Evolutionary conservation across 805 yeast genomes (phyloP), one percentile per base, ranked within the genome.

Genomic region (Kuraishia borneana): DNA sequence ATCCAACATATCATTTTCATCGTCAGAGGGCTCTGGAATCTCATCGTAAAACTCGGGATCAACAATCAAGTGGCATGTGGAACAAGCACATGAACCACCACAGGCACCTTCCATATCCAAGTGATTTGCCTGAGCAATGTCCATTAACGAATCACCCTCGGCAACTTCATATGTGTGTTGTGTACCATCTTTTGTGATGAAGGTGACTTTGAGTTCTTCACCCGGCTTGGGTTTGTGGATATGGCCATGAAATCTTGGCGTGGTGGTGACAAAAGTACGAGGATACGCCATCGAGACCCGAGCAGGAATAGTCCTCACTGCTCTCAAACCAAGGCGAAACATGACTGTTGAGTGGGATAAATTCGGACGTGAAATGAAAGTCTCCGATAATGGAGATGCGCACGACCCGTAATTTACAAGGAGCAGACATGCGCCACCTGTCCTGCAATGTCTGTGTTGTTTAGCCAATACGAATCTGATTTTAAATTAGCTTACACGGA

Each of bases 21-120:
- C 98, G 53, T 92, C 98, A 43, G 78, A 84, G 0, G 98, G 97
- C 54, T 92, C 97, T 7, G 92, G 95, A 42, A 92, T 73, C 33
- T 63, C 71, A 51, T 92, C 98, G 58, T 85, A 92, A 54, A 65
- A 87, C 31, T 82, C 96, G 1, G 98, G 97, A 53, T 92, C 98
- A 26, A 92, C 87, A 33, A 92, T 89, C 35, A 92, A 79, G 59
- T 92, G 98, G 53, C 98, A 92, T 0, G 98, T 92, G 4, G 96
- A 87, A 55, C 98, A 92, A 1, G 98, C 98, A 65, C 98, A 92
- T 3, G 96, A 85, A 3, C 97, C 98, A 17, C 98, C 98, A 59
- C 98, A 92, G 0, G 98, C 98, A 30, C 78, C 95, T 55, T 92
- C 98, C 92, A 92, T 88, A 44, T 92, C 98, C 38, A 92, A 58